Evolutionary conservation across 495 filamentous ascomycete genomes (phyloP), one percentile per base, ranked within the genome.

Genomic region (Parachaetomium inaequale): DNA sequence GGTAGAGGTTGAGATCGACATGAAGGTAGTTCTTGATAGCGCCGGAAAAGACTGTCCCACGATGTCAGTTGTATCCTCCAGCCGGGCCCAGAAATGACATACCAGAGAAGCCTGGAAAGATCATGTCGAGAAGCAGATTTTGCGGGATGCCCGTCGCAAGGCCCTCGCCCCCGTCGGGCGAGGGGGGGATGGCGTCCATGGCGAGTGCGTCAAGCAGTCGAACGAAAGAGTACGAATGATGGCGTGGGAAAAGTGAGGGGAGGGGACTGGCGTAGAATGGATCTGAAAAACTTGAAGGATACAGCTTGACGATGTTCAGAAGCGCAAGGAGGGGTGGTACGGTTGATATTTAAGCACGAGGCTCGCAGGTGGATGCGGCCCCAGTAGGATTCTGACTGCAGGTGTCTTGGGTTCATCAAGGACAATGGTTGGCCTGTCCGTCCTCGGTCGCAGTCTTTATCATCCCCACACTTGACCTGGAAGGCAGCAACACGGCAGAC

Each of bases 1-100:
- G 79, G 70, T 90, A 86, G n/a, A 85, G 56, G 50, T 84, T 85
- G 14, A 91, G 75, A 67, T 95, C 90, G 70, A 95, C 80, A 46
- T 85, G 79, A 2, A 89, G 74, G 57, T 85, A 81, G 28, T 83
- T 82, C 7, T 82, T 72, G 7, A 89, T 65, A 26, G 85, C 79
- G 2, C 80, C 73, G 0, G 87, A 85, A 55, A 90, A 75, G 63
- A 88, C 69, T 55, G 12, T 8, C 2, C 23, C 7, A 10, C 8
- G 0, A 6, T 55, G 34, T 55, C 7, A 55, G 21, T n/a, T 42
- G 25, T 25, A 15, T 25, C 14, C 21, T 8, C 11, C 14, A 12
- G 31, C 19, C n/a, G n/a, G 4, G 7, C 5, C 4, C 8, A 26
- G 2, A 49, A 10, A 26, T 2, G 21, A 42, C 52, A 28, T 55